Evolutionary conservation across 371 early-diverging fungal species (phyloP).

Genomic region (Mucor mucedo): DNA sequence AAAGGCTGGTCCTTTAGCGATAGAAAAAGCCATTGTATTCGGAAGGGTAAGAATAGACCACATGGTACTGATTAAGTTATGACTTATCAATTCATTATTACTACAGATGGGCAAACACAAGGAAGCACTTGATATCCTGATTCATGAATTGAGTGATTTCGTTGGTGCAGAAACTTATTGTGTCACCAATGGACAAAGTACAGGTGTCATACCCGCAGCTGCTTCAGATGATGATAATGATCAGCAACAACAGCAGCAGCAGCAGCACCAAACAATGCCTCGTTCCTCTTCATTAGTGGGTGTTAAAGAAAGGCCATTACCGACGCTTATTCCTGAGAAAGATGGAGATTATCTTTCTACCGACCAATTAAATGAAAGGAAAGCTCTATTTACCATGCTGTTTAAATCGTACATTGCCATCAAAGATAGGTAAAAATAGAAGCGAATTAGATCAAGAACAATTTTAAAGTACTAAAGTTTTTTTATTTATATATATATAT

Average conservation of each 20-base stretch:
- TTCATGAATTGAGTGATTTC: slow-evolving; percentile 62
- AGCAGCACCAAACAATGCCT: slow-evolving; percentile 9
- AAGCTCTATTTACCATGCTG: slow-evolving; percentile 42
- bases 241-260: background rate
- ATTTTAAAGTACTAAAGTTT: background rate
- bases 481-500: background rate
- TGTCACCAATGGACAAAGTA: slow-evolving; percentile 57
- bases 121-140: slow-evolving; percentile 58
- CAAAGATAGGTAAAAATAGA: slow-evolving; percentile 32
- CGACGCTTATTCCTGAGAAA: slow-evolving; percentile 2
- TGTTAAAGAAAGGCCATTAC: slow-evolving; percentile 16
- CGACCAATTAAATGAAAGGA: slow-evolving; percentile 35
- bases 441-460: too few relatives aligned
- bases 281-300: slow-evolving; percentile 30
- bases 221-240: slow-evolving; percentile 1
- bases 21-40: slow-evolving; percentile 58
- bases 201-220: slow-evolving; percentile 28
- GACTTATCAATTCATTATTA: too few relatives aligned
- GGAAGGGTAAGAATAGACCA: slow-evolving; percentile 44
- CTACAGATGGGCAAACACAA: slow-evolving; percentile 56
- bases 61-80: too few relatives aligned
- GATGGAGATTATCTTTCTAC: slow-evolving; percentile 15
- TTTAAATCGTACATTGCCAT: slow-evolving; percentile 45
- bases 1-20: slow-evolving; percentile 44
- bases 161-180: slow-evolving; percentile 73